Evolutionary conservation across 2,329 filamentous ascomycete species (phyloP), one percentile per base, ranked within the genome.

Genomic region (Phyllosticta citribraziliensis): DNA sequence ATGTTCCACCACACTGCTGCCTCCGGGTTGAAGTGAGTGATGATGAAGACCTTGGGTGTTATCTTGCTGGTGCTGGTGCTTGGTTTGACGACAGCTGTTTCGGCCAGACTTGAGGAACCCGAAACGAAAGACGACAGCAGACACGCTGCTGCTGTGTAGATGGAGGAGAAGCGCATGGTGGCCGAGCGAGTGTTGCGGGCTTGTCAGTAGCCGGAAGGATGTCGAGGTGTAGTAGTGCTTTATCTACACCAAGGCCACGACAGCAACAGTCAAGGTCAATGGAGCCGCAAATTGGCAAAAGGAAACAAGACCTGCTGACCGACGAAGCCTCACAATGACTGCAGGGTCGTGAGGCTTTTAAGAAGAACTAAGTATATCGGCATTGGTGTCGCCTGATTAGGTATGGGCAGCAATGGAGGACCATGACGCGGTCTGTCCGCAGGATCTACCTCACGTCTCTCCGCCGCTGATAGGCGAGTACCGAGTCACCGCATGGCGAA

Each of bases 41-140:
- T 76, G 62, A 87, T 83, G 69, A 87, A 79, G 55, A 86, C 76
- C 65, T 85, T 87, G 10, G 84, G 84, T 24, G 78, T 70, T 60
- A 84, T 78, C 53, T 76, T 76, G 69, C 82, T 80, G 57, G 9
- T 14, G 35, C 56, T 25, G 22, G 2, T 51, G 24, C 10, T 35
- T 12, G 24, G 51, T 22, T 24, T 58, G 17, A 30, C 52, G 30
- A 25, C 56, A 57, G 60, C 35, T 55, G 35, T n/a, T 27, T 30
- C 17, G 3, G 27, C 51, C 14, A 56, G 4, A 12, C 59, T 19
- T 19, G 54, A 51, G 10, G 64, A 61, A 20, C 60, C 61, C 2
- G 59, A 58, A 24, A 60, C 47, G 22, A 60, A 47, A 9, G 55
- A 60, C 11, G 56, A 52, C 25, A 24, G n/a, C 58, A 10, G 40